Evolutionary conservation across 2,329 filamentous ascomycete genomes (phyloP).

Genomic region (Aspergillus spinulosporus): DNA sequence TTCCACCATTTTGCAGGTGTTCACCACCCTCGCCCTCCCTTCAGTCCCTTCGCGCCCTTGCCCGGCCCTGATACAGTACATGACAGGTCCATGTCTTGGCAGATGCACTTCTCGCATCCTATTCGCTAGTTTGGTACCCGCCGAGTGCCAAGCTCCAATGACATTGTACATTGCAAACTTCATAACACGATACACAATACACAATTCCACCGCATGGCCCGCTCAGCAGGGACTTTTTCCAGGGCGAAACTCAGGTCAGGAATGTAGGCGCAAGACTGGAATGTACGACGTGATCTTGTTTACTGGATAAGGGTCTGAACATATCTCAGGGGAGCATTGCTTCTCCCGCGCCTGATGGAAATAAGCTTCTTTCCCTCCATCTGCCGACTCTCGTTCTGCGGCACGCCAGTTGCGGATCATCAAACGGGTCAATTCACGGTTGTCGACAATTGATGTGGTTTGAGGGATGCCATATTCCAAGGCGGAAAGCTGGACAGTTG

Average conservation of each 20-base stretch:
- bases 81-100: background rate
- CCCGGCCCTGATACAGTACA: background rate
- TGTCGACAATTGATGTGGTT: too few relatives aligned
- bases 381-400: background rate
- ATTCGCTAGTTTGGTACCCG: background rate
- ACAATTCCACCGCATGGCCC: background rate
- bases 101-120: too few relatives aligned
- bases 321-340: background rate
- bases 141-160: background rate
- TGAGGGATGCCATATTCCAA: too few relatives aligned
- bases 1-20: too few relatives aligned
- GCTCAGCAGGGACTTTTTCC: background rate
- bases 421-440: too few relatives aligned
- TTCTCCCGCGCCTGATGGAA: background rate
- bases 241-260: background rate
- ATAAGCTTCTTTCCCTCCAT: background rate
- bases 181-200: background rate
- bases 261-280: background rate
- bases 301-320: background rate
- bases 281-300: background rate
- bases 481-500: conserved; percentile 22
- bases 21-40: background rate
- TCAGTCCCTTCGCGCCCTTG: too few relatives aligned
- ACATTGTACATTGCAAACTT: background rate
- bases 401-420: background rate